Evolutionary conservation across 805 yeast genomes (phyloP).

Genomic region (Candida maris): DNA sequence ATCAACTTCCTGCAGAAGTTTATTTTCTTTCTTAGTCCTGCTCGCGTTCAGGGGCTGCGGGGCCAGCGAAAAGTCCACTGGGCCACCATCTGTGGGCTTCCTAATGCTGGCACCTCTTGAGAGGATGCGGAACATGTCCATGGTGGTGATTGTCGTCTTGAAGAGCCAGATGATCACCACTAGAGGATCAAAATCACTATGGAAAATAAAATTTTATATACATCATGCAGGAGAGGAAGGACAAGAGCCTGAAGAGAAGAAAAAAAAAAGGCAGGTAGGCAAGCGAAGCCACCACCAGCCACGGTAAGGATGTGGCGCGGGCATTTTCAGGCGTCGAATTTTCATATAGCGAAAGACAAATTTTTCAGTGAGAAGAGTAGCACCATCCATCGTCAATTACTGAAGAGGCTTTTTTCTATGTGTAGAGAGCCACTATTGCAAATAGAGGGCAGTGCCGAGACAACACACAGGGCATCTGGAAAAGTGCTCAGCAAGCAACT

Average conservation of each 20-base stretch:
- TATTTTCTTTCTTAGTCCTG: conserved; percentile 34
- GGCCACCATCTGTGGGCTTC: conserved; percentile 46
- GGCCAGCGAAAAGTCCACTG: conserved; percentile 40
- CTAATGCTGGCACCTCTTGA: conserved; percentile 82
- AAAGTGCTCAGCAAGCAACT: too few relatives aligned
- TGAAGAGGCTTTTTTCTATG: too few relatives aligned
- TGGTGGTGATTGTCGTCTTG: conserved; percentile 23
- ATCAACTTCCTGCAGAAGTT: conserved; percentile 50
- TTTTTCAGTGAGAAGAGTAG: too few relatives aligned
- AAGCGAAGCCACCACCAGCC: background rate
- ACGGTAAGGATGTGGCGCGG: background rate
- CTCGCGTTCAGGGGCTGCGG: conserved; percentile 17
- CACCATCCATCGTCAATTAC: too few relatives aligned
- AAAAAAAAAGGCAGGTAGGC: background rate
- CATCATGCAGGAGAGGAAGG: background rate
- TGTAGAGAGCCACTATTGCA: too few relatives aligned
- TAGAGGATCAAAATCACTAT: too few relatives aligned
- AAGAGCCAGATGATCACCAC: background rate
- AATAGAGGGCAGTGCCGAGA: too few relatives aligned
- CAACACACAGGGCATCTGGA: too few relatives aligned
- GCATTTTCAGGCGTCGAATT: background rate
- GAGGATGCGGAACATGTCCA: conserved; percentile 88
- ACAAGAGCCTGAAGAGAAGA: background rate
- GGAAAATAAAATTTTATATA: too few relatives aligned
- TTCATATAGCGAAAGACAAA: background rate